Conservation (phyloP, 1,139 yeast genomes). For the Hyphopichia burtonii region DNA sequence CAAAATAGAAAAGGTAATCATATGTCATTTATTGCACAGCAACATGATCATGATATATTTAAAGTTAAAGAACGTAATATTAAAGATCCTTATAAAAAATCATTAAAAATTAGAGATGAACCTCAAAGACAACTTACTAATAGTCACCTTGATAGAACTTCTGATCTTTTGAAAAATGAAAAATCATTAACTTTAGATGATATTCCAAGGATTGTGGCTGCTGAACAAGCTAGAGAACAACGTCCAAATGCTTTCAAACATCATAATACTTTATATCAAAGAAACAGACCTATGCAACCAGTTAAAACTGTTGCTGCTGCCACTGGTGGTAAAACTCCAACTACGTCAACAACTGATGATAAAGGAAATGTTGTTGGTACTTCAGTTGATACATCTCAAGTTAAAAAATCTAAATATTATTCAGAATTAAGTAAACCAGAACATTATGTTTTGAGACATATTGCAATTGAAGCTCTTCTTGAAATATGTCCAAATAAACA, state of each 20-base stretch:
- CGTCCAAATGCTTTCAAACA: conserved; percentile 83
- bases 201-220: conserved; percentile 94
- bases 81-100: conserved; percentile 17
- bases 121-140: conserved; percentile 34
- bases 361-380: conserved; percentile 6
- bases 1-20: conserved; percentile 12
- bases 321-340: conserved; percentile 10
- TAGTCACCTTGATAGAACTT: conserved; percentile 49
- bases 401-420: conserved; percentile 48
- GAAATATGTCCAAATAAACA: conserved; percentile 35
- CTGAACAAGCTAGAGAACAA: conserved; percentile 93
- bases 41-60: conserved; percentile 33
- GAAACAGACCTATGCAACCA: conserved; percentile 35
- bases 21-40: conserved; percentile 22
- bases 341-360: conserved; percentile 5
- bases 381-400: conserved; percentile 10
- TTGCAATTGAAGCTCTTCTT: conserved; percentile 64
- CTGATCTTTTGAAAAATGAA: conserved; percentile 73
- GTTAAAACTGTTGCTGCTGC: conserved; percentile 24
- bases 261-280: conserved; percentile 50
- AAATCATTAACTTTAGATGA: conserved; percentile 90
- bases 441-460: conserved; percentile 60
- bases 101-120: conserved; percentile 46
- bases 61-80: conserved; percentile 17
- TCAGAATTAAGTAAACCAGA: conserved; percentile 70